Evolutionary conservation across 192 early-diverging fungal species (phyloP).

Genomic region (Coemansia sp.): DNA sequence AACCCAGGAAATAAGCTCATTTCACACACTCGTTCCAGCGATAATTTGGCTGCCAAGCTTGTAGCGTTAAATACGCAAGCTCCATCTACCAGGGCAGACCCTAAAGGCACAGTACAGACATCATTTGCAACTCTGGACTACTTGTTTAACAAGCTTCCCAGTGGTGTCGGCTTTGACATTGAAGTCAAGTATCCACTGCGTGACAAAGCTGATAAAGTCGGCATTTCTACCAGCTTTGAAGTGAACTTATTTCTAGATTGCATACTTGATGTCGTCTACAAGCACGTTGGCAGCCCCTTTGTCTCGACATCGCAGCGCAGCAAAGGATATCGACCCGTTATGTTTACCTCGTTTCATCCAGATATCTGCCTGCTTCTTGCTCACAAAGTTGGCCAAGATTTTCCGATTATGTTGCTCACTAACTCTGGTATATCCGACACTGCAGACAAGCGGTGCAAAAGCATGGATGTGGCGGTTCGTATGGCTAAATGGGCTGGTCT

Average conservation of each 20-base stretch:
- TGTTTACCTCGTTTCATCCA: conserved; percentile 92
- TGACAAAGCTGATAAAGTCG: conserved; percentile 79
- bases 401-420: conserved; percentile 88
- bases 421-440: conserved; percentile 72
- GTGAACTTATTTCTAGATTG: conserved; percentile 83
- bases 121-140: conserved; percentile 85
- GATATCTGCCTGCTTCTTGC: conserved; percentile 81
- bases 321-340: conserved; percentile 63
- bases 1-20: conserved; percentile 39
- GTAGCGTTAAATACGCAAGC: not conserved
- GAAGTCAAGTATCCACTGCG: conserved; percentile 96
- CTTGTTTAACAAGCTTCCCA: conserved; percentile 73
- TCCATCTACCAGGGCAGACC: conserved; percentile 68
- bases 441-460: conserved; percentile 79
- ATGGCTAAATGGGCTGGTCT: conserved; percentile 72
- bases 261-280: conserved; percentile 76
- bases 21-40: conserved; percentile 24
- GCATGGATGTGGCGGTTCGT: conserved; percentile 71
- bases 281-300: conserved; percentile 16
- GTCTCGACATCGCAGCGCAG: not conserved
- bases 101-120: conserved; percentile 76
- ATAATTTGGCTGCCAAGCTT: conserved; percentile 15
- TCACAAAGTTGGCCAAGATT: conserved; percentile 77
- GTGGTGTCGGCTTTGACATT: conserved; percentile 82
- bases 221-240: conserved; percentile 69